These are phyloP conservation scores for Chlorella sp. DNA, from an alignment of 139 green algal genomes.

Conservation along the genomic window DNA sequence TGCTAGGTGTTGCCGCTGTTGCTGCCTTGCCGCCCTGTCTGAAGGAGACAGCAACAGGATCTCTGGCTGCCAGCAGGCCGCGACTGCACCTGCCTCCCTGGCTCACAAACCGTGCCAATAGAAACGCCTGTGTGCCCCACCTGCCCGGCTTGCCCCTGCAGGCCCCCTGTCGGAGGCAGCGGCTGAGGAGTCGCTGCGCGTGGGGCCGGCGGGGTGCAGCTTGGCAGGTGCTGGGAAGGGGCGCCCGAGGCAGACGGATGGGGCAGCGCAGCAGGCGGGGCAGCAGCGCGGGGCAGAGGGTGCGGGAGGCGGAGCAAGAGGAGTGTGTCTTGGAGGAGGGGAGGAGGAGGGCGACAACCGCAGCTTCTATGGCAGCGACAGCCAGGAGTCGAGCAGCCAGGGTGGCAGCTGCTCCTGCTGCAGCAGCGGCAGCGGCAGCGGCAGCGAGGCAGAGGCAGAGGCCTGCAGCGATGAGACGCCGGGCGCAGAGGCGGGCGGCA, in stretches of 20 bases:
- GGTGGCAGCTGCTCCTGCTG: neutral
- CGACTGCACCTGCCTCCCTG: too few relatives aligned
- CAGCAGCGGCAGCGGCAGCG: neutral
- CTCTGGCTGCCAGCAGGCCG: too few relatives aligned
- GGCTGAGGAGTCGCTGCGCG: neutral
- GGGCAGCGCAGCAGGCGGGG: neutral
- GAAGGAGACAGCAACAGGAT: too few relatives aligned
- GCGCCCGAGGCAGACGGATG: neutral
- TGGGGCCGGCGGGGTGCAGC: neutral
- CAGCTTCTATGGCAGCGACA: neutral
- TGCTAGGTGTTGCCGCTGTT: too few relatives aligned
- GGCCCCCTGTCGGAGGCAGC: neutral
- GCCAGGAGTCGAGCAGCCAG: conserved; percentile 9
- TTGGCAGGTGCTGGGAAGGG: neutral
- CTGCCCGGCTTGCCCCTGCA: neutral
- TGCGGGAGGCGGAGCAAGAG: neutral
- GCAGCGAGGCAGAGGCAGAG: neutral
- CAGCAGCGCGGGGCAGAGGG: neutral
- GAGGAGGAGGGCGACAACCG: neutral
- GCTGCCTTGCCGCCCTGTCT: too few relatives aligned
- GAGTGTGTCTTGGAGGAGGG: neutral
- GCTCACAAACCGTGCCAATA: neutral
- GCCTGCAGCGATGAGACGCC: too few relatives aligned
- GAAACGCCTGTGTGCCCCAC: too few relatives aligned
- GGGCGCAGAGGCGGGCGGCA: neutral